Evolutionary conservation across 2,329 filamentous ascomycete genomes (phyloP).

Genomic region (Lizonia empirigonia): DNA sequence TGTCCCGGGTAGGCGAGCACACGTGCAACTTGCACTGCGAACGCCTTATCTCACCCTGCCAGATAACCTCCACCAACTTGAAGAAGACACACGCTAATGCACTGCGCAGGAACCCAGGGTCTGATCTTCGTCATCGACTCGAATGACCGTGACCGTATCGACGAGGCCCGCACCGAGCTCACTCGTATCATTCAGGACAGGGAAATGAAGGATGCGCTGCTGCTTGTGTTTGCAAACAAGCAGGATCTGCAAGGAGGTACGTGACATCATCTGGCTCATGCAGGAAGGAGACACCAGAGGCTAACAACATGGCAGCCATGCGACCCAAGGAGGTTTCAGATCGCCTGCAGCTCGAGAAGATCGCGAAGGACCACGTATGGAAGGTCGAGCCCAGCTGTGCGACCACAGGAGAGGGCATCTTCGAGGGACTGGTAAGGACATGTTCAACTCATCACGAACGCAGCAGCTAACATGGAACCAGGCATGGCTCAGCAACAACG

Average conservation of each 20-base stretch:
- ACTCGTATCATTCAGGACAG: slow-evolving; percentile 99
- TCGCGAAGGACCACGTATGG: slow-evolving; percentile 60
- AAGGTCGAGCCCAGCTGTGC: slow-evolving; percentile 61
- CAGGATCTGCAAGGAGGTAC: slow-evolving; percentile 87
- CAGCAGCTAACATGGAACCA: slow-evolving; percentile 23
- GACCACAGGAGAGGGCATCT: slow-evolving; percentile 60
- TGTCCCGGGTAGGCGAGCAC: slow-evolving; percentile 41
- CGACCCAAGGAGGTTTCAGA: slow-evolving; percentile 58
- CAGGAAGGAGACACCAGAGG: neutral
- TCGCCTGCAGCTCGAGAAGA: slow-evolving; percentile 54
- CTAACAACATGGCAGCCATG: slow-evolving; percentile 50
- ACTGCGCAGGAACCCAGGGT: slow-evolving; percentile 78
- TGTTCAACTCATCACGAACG: neutral
- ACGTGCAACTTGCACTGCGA: slow-evolving; percentile 20
- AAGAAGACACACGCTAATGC: slow-evolving; percentile 11
- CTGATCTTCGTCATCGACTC: slow-evolving; percentile 99
- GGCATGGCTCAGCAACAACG: slow-evolving; percentile 59
- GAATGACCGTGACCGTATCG: slow-evolving; percentile 97
- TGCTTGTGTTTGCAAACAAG: slow-evolving; percentile 99
- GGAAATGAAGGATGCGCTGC: slow-evolving; percentile 94
- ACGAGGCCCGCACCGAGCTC: slow-evolving; percentile 94
- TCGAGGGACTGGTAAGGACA: slow-evolving; percentile 54
- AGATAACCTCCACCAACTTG: neutral
- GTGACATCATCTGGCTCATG: neutral
- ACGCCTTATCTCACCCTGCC: slow-evolving; percentile 16